phyloP scores from a whole-genome alignment of 495 filamentous ascomycete genomes.

The Podospora conica region DNA sequence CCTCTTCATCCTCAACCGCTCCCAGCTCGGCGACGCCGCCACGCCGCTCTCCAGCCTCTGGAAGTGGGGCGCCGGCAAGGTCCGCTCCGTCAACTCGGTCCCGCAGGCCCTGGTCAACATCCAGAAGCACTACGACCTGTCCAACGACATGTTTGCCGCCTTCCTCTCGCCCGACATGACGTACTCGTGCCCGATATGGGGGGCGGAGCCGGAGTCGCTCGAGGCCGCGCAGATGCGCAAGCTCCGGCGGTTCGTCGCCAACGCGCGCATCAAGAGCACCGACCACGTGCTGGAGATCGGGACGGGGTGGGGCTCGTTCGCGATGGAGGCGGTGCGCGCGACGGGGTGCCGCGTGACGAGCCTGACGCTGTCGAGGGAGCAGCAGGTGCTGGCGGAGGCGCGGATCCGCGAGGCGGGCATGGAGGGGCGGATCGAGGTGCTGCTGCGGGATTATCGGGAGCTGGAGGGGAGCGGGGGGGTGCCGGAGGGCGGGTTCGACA shows the following conservation, averaged over 20 bases:
- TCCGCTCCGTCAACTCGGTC: slow-evolving; percentile 56
- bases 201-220: slow-evolving; percentile 44
- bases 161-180: slow-evolving; percentile 72
- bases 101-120: slow-evolving; percentile 60
- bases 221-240: slow-evolving; percentile 62
- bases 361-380: slow-evolving; percentile 55
- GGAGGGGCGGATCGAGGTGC: slow-evolving; percentile 47
- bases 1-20: slow-evolving; percentile 60
- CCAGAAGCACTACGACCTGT: slow-evolving; percentile 68
- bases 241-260: slow-evolving; percentile 53
- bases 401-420: slow-evolving; percentile 50
- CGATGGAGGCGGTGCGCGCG: slow-evolving; percentile 52
- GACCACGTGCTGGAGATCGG: slow-evolving; percentile 67
- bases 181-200: slow-evolving; percentile 68
- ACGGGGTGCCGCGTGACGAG: slow-evolving; percentile 60
- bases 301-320: slow-evolving; percentile 64
- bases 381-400: slow-evolving; percentile 54
- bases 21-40: slow-evolving; percentile 48
- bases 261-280: slow-evolving; percentile 50
- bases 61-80: slow-evolving; percentile 43
- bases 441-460: slow-evolving; percentile 56
- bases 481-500: slow-evolving; percentile 55
- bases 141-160: slow-evolving; percentile 65
- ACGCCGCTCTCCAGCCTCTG: slow-evolving; percentile 55
- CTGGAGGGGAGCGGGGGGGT: slow-evolving; percentile 28